phyloP scores from a whole-genome alignment of 345 rosid genomes.

The Garcia nutans region DNA sequence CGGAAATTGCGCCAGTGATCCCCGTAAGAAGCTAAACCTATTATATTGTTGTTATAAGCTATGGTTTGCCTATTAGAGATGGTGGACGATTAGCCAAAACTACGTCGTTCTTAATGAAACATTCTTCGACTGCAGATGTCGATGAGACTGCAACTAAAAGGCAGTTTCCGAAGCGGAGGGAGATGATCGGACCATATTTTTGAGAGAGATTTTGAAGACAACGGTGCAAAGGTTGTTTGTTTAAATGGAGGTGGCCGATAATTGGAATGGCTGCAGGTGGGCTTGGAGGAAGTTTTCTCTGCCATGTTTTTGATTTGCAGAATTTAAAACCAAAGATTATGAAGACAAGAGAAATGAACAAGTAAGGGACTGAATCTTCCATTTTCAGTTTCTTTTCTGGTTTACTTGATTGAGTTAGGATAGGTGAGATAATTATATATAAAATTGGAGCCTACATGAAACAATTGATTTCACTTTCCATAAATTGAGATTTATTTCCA shows the following conservation, averaged over 20 bases:
- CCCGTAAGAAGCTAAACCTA: not conserved
- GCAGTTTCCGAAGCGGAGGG: constrained; percentile 30
- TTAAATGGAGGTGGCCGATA: constrained; percentile 19
- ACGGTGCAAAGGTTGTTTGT: constrained; percentile 9
- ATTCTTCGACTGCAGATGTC: not conserved
- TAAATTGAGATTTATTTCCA: no score
- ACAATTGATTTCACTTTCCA: no score
- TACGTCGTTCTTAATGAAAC: constrained; percentile 15
- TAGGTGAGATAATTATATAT: no score
- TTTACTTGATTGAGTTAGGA: no score
- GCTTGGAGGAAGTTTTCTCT: constrained; percentile 12
- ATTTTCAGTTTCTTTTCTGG: no score
- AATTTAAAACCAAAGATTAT: not conserved
- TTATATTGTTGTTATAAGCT: constrained; percentile 5
- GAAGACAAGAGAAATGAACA: not conserved
- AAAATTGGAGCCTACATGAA: no score
- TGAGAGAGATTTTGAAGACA: constrained; percentile 32
- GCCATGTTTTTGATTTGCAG: not conserved
- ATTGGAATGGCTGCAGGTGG: constrained; percentile 15
- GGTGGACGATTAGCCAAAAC: constrained; percentile 14
- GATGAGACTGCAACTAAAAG: constrained; percentile 24
- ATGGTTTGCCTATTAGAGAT: not conserved
- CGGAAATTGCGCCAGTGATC: constrained; percentile 24
- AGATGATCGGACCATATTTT: constrained; percentile 36
- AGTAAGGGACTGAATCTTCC: not conserved